Conservation (phyloP, 2,329 filamentous ascomycete species). For the Sclerotinia glacialis region DNA sequence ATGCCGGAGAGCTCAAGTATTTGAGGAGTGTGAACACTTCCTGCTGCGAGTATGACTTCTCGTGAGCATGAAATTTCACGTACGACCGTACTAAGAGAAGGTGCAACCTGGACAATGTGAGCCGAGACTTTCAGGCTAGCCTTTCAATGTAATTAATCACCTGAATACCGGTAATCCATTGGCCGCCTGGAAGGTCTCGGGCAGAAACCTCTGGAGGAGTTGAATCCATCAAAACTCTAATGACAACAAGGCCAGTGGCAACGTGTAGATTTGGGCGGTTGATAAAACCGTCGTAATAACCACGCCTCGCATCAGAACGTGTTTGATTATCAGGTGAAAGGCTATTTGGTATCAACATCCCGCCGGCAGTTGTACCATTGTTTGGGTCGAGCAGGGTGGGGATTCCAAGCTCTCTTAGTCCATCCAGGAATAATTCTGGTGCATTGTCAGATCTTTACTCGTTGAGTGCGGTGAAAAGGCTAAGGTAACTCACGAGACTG, state of each 20-base stretch:
- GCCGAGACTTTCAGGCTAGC: neutral
- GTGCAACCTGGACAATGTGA: slow-evolving; percentile 28
- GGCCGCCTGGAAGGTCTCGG: slow-evolving; percentile 22
- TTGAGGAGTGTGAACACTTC: slow-evolving; percentile 51
- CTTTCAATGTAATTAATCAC: slow-evolving; percentile 32
- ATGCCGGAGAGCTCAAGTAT: slow-evolving; percentile 53
- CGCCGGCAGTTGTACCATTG: slow-evolving; percentile 41
- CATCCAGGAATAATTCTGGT: slow-evolving; percentile 42
- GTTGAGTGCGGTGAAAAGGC: neutral
- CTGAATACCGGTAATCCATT: slow-evolving; percentile 42
- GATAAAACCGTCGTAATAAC: slow-evolving; percentile 43
- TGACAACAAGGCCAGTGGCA: slow-evolving; percentile 43
- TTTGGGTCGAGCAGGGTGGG: slow-evolving; percentile 42
- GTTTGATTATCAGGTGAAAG: slow-evolving; percentile 44
- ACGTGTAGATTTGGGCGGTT: slow-evolving; percentile 43
- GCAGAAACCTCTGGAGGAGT: slow-evolving; percentile 9
- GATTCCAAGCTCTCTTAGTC: slow-evolving; percentile 42
- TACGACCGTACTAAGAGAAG: slow-evolving; percentile 27
- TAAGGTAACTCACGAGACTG: slow-evolving; percentile 40
- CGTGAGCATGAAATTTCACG: slow-evolving; percentile 43
- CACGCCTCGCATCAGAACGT: slow-evolving; percentile 43
- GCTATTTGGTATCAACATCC: slow-evolving; percentile 42
- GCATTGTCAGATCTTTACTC: neutral
- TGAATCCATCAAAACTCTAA: slow-evolving; percentile 39
- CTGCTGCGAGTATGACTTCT: slow-evolving; percentile 53